Evolutionary conservation across 148 eudicot genomes (phyloP).

Genomic region (Amaranthus palmeri): DNA sequence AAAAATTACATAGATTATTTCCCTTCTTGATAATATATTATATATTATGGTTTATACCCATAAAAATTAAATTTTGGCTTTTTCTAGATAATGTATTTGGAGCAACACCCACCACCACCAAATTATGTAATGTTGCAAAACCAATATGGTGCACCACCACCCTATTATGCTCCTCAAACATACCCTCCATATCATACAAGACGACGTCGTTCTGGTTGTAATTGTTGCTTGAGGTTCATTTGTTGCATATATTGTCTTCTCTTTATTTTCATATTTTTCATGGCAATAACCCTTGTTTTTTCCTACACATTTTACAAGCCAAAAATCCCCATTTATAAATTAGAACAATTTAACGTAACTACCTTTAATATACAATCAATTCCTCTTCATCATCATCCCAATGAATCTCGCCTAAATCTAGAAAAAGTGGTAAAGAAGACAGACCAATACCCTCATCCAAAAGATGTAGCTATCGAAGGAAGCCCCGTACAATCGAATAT

Average conservation of each 20-base stretch:
- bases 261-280: constrained; percentile 29
- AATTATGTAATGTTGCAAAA: constrained; percentile 30
- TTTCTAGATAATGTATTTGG: constrained; percentile 27
- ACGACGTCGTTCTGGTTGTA: constrained; percentile 23
- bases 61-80: no score
- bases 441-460: no score
- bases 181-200: constrained; percentile 22
- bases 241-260: constrained; percentile 48
- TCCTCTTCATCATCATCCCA: no score
- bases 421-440: no score
- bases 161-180: constrained; percentile 30
- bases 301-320: constrained; percentile 44
- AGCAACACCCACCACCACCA: constrained; percentile 36
- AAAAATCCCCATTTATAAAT: constrained; percentile 37
- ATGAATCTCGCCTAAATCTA: no score
- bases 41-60: no score
- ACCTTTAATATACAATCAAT: constrained; percentile 30
- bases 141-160: constrained; percentile 23
- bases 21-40: no score
- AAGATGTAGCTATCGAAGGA: no score
- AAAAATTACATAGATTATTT: no score
- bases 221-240: constrained; percentile 38
- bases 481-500: constrained; percentile 24
- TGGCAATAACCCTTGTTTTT: constrained; percentile 4
- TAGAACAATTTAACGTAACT: constrained; percentile 34